Evolutionary conservation across 352 stramenopile species (phyloP), one percentile per base, ranked within the genome.

Genomic region (Phytophthora cactorum): DNA sequence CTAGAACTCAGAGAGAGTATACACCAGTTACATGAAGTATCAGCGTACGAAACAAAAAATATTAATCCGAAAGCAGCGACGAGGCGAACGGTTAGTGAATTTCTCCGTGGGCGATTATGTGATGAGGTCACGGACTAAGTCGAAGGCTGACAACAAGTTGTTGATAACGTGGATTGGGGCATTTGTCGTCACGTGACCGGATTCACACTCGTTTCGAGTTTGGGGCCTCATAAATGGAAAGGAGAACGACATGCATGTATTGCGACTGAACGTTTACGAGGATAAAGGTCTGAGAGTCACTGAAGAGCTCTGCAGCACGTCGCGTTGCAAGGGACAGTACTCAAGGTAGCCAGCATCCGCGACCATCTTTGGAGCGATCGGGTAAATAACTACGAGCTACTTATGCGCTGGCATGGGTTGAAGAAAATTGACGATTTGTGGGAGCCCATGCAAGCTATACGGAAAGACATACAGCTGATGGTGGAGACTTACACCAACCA

Each of bases 71-170:
- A 60, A 60, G 14, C 27, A 29, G 5, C 9, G 32, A n/a, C 39
- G 54, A 5, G 41, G 27, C 1, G 75, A 29, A 41, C 29, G 38
- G 5, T 5, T 22, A 15, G 52, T 68, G 2, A 61, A 61, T 6
- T 62, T 68, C 29, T 32, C 15, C 8, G 58, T 52, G 22, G 58
- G 58, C 1, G 58, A 59, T 29, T 66, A 59, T 17, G 58, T 59
- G 12, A 11, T 66, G 10, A n/a, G 34, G 7, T 66, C 47, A 4
- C 34, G 58, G 4, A 47, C 52, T 4, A 47, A 66, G 12, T 36
- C 52, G 6, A 66, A 66, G 28, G 10, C 38, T 1, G 14, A 22
- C 12, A 59, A 59, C 46, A 66, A 66, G 47, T 50, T 58, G n/a
- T 47, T 45, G 2, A 36, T 66, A 1, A 61, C n/a, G 2, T 61